phyloP scores from a whole-genome alignment of 140 eudicot species.

The Oenanthe javanica region DNA sequence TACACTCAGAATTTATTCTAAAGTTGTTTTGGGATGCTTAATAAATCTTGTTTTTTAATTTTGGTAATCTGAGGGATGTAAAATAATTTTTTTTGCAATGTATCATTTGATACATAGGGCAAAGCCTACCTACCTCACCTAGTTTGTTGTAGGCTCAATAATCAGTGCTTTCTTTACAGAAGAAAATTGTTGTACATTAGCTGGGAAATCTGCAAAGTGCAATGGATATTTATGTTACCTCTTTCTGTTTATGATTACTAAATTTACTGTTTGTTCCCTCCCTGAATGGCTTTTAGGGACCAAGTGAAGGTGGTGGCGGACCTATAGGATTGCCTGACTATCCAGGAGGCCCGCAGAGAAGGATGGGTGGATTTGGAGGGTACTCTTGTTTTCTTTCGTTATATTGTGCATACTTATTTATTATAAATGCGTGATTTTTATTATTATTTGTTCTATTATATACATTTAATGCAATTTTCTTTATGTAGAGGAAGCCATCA shows the following conservation, averaged over 20 bases:
- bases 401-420: constrained; percentile 3
- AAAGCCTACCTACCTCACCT: not conserved
- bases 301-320: constrained; percentile 53
- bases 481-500: constrained; percentile 54
- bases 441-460: not conserved
- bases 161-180: not conserved
- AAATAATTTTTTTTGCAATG: not conserved
- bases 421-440: not conserved
- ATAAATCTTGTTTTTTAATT: not conserved
- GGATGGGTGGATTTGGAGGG: constrained; percentile 92
- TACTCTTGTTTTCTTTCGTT: constrained; percentile 17
- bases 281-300: constrained; percentile 38
- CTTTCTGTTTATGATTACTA: not conserved
- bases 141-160: not conserved
- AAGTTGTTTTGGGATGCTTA: not conserved
- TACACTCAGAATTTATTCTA: not conserved
- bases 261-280: not conserved
- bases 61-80: not conserved
- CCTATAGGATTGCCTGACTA: constrained; percentile 59
- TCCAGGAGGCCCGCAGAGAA: constrained; percentile 58
- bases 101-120: not conserved
- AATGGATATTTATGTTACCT: not conserved
- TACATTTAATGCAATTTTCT: constrained; percentile 5
- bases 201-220: not conserved
- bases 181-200: not conserved